Base-by-base conservation (phyloP, 2,329 filamentous ascomycete genomes). In the Juglanconis juglandina region DNA sequence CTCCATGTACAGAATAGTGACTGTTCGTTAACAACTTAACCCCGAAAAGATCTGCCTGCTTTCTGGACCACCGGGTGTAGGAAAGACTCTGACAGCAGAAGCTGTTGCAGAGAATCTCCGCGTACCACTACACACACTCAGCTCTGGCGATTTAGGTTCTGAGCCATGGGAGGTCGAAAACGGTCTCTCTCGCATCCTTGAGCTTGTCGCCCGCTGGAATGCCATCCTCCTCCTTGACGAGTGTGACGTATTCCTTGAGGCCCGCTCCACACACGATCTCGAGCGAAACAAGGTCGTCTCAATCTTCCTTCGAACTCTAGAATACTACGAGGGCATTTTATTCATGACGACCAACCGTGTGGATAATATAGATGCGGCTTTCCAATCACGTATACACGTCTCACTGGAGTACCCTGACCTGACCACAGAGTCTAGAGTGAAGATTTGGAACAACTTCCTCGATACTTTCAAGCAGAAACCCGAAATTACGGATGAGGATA, bases 191-290 rank as follows among this genome's bases (percentile, higher is more conserved):
- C 83, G 83, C 61, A 88, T 90, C 59, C 80, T 93, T 63, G 87
- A 90, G 68, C 87, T 93, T 63, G 88, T 89, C 1, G 86, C 89
- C 63, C 81, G 81, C 1, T 91, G 89, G 89, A 86, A 87, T 50
- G 88, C 87, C 0, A 84, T 92, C 2, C 76, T 91, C 0, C 79
- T 92, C 3, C 81, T 91, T 1, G 88, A 91, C 68, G 88, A 91
- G 75, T 87, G 84, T 30, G 86, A 88, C 66, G 81, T 87, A n/a
- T 87, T 87, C 73, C 67, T 75, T 1, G 68, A 72, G 53, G 65
- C 66, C 24, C 64, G 64, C 8, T 55, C 65, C 8, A 61, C 67
- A 5, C 64, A 71, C 56, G 72, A 76, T 62, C 66, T 77, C 3
- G 68, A 74, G 59, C 71, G 75, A 51, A 79, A 79, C 68, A 72